These are phyloP conservation scores for Phaeosphaeriaceae sp. DNA, from an alignment of 2,329 filamentous ascomycete species.

Conservation along the genomic window DNA sequence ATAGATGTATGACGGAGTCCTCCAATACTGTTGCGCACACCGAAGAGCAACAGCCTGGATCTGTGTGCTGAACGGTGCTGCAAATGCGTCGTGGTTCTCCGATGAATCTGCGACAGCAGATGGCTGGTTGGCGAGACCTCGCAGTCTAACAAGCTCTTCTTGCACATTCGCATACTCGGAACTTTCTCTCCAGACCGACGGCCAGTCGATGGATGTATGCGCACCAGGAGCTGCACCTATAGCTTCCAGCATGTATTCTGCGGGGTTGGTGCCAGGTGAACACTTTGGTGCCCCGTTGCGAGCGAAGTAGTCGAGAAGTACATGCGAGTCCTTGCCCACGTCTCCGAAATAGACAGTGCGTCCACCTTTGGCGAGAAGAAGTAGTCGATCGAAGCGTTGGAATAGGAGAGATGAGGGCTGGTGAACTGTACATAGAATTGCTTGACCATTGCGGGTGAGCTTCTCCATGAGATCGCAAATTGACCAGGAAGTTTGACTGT, in stretches of 20 bases:
- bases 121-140: constrained; percentile 41
- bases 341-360: constrained; percentile 81
- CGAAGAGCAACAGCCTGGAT: constrained; percentile 48
- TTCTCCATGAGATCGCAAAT: constrained; percentile 87
- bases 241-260: constrained; percentile 72
- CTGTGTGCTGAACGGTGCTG: constrained; percentile 48
- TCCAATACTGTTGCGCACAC: constrained; percentile 56
- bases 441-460: constrained; percentile 78
- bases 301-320: constrained; percentile 75
- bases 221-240: constrained; percentile 42
- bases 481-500: constrained; percentile 56
- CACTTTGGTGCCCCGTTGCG: constrained; percentile 70
- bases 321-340: constrained; percentile 72
- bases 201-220: constrained; percentile 48
- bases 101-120: constrained; percentile 39
- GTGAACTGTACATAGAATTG: constrained; percentile 92
- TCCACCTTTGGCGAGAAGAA: constrained; percentile 79
- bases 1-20: constrained; percentile 54
- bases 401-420: constrained; percentile 93
- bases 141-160: constrained; percentile 48
- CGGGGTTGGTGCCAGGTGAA: constrained; percentile 72
- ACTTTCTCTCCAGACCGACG: constrained; percentile 48
- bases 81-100: constrained; percentile 50
- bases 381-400: constrained; percentile 81
- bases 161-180: constrained; percentile 35